A percentile compares a stretch with the other conserved stretches of the same genome.
These are phyloP conservation scores for Trypethelium eluteriae DNA, from an alignment of 495 filamentous ascomycete genomes.

Conservation along the genomic window DNA sequence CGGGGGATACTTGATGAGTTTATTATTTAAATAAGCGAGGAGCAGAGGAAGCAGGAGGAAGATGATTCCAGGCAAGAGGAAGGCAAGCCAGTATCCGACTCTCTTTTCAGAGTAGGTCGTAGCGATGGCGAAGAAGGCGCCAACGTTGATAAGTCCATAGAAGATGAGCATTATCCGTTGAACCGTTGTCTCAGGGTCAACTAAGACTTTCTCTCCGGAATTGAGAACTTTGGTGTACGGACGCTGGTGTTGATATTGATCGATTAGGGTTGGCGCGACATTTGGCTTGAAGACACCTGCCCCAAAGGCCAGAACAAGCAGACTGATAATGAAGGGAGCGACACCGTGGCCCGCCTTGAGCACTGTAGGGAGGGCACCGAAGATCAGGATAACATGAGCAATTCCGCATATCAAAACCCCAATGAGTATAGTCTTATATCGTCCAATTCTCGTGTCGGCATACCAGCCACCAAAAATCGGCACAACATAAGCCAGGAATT, in stretches of 20 bases:
- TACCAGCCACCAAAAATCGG: slow-evolving; percentile 53
- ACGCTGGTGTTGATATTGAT: slow-evolving; percentile 63
- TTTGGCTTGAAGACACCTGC: slow-evolving; percentile 73
- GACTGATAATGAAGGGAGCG: slow-evolving; percentile 14
- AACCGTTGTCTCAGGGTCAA: slow-evolving; percentile 66
- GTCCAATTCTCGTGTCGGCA: slow-evolving; percentile 58
- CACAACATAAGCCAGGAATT: slow-evolving; percentile 47
- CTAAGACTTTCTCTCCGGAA: slow-evolving; percentile 64
- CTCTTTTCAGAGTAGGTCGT: slow-evolving; percentile 61
- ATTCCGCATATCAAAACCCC: slow-evolving; percentile 44
- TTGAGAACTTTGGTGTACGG: slow-evolving; percentile 47
- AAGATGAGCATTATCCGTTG: slow-evolving; percentile 62
- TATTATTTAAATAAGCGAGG: slow-evolving; percentile 48
- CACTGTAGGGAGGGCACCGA: slow-evolving; percentile 16
- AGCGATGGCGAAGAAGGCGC: slow-evolving; percentile 55
- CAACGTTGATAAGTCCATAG: slow-evolving; percentile 72
- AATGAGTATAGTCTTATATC: slow-evolving; percentile 59
- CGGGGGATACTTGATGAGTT: slow-evolving; percentile 53
- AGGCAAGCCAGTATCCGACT: slow-evolving; percentile 68
- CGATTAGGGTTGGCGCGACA: slow-evolving; percentile 59
- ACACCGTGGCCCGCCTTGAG: slow-evolving; percentile 16
- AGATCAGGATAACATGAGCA: slow-evolving; percentile 34
- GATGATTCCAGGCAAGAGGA: slow-evolving; percentile 59
- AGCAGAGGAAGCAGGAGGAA: slow-evolving; percentile 49
- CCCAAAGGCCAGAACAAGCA: slow-evolving; percentile 52